Evolutionary conservation across 305 asterid genomes (phyloP).

Genomic region (Fraxinus ornus): DNA sequence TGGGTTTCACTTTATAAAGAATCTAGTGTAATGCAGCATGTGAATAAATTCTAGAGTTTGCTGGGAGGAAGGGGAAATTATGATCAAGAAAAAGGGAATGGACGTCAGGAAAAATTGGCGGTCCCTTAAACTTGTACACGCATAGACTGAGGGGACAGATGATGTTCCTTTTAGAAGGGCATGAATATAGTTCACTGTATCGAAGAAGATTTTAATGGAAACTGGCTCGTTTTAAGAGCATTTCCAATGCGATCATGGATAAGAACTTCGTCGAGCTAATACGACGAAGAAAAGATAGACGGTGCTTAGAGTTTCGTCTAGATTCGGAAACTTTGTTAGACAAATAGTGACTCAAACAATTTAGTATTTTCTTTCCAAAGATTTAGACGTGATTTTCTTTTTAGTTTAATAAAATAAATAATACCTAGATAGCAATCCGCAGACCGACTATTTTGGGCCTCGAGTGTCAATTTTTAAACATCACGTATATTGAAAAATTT

Average conservation of each 20-base stretch:
- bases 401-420: too few relatives aligned
- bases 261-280: too few relatives aligned
- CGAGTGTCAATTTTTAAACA: neutral
- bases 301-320: neutral
- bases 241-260: too few relatives aligned
- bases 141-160: neutral
- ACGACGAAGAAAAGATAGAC: too few relatives aligned
- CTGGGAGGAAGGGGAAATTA: conserved; percentile 12
- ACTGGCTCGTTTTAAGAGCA: neutral
- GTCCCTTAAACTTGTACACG: conserved; percentile 20
- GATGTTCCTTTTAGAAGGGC: too few relatives aligned
- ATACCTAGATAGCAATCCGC: neutral
- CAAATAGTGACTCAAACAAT: too few relatives aligned
- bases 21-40: conserved; percentile 28
- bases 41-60: neutral
- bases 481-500: too few relatives aligned
- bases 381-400: too few relatives aligned
- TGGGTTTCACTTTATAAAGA: conserved; percentile 23
- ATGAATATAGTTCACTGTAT: too few relatives aligned
- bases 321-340: neutral
- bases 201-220: too few relatives aligned
- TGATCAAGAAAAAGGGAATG: conserved; percentile 21
- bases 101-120: conserved; percentile 10
- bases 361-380: too few relatives aligned
- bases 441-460: neutral